Conservation (phyloP, 495 filamentous ascomycete species). For the Wilcoxina mikolae region DNA sequence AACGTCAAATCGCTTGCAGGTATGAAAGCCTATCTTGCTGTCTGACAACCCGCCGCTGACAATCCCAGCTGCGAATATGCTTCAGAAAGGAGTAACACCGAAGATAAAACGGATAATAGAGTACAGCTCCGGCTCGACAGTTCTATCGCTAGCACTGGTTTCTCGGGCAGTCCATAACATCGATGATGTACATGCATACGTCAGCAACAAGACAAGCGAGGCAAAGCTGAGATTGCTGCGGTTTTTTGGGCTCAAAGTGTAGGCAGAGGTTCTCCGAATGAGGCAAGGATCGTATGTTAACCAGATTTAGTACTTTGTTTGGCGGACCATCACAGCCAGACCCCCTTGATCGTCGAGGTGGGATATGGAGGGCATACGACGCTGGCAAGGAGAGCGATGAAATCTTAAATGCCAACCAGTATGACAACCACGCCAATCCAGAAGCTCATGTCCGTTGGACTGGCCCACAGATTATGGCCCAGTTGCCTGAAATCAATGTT, state of each 20-base stretch:
- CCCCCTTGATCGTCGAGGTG: slow-evolving; percentile 39
- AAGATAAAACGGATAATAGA: slow-evolving; percentile 42
- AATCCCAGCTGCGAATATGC: slow-evolving; percentile 40
- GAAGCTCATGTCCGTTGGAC: slow-evolving; percentile 46
- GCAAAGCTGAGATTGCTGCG: slow-evolving; percentile 41
- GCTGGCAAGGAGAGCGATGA: slow-evolving; percentile 32
- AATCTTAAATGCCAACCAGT: slow-evolving; percentile 43
- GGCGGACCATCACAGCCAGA: slow-evolving; percentile 46
- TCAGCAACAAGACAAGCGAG: slow-evolving; percentile 46
- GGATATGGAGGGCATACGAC: slow-evolving; percentile 36
- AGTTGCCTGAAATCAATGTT: slow-evolving; percentile 44
- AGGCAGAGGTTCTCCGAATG: slow-evolving; percentile 1
- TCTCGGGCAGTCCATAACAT: slow-evolving; percentile 40
- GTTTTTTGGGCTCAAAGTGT: slow-evolving; percentile 46
- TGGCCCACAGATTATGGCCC: slow-evolving; percentile 42
- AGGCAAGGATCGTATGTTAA: neutral
- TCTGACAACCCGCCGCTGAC: neutral
- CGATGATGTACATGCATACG: slow-evolving; percentile 40
- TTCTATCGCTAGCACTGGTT: slow-evolving; percentile 45
- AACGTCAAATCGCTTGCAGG: slow-evolving; percentile 52
- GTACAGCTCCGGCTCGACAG: slow-evolving; percentile 48
- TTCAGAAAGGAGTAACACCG: slow-evolving; percentile 34
- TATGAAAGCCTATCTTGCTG: slow-evolving; percentile 21
- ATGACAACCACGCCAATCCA: slow-evolving; percentile 46
- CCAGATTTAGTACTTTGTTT: slow-evolving; percentile 34